Base-by-base conservation (phyloP, 2,329 filamentous ascomycete genomes). In the Elsinoe arachidis region DNA sequence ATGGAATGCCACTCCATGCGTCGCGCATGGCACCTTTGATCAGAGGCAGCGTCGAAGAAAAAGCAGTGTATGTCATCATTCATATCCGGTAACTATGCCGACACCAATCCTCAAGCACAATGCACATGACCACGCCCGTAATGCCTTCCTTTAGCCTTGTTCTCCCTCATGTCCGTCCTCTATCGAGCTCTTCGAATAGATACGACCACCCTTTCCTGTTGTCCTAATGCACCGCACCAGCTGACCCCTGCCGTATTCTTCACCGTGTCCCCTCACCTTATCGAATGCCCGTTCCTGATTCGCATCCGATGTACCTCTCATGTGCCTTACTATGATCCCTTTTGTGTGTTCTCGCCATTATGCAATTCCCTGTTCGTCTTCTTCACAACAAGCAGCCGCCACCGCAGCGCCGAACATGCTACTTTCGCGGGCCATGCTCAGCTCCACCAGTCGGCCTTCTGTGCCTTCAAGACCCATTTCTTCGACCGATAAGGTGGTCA, bases 361-460 rank as follows among this genome's bases (percentile, higher is more conserved):
- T 19, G 2, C 46, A 49, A 2, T 10, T 21, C n/a, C 2, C 43
- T 35, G 6, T 26, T 56, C 54, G 14, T 47, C 41, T 5, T 56
- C 41, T 12, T n/a, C 21, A 26, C 54, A 56, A 26, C 39, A 59
- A 3, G 60, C 58, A 15, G 68, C 76, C 1, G 87, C 85, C 12
- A 91, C 86, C 1, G 87, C 87, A 2, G 87, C 87, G 2, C 87
- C 87, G 43, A 87, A 79, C 56, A 91, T 78, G 1, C 86, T 88
- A 65, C 86, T 89, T 71, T 91, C 87, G 57, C 83, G 78, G 11
- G 87, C 86, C 49, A 84, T 79, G 30, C 54, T 43, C 6, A 56
- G 30, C 21, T 56, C 54, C 52, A 87, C 83, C 21, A 91, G 76
- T 55, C 80, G 78, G 19, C 90, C 80, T 2, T 73, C 70, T 6